Evolutionary conservation across 768 basidiomycete genomes (phyloP).

Genomic region (Xanthoconium stramineum): DNA sequence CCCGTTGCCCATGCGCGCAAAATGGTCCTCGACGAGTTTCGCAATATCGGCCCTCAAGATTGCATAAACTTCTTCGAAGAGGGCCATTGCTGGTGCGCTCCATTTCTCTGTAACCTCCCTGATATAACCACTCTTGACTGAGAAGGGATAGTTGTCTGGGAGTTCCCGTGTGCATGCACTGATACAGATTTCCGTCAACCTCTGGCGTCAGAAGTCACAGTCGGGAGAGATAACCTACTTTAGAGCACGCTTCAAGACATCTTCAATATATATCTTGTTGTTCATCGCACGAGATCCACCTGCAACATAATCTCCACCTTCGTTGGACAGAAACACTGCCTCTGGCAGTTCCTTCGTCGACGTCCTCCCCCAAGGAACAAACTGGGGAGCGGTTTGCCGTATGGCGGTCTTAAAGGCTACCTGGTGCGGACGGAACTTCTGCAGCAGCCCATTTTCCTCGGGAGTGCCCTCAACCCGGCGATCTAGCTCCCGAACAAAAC

Average conservation of each 20-base stretch:
- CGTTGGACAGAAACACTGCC: conserved; percentile 35
- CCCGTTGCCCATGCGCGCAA: conserved; percentile 51
- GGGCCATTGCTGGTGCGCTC: conserved; percentile 41
- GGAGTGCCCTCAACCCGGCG: conserved; percentile 52
- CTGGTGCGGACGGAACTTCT: conserved; percentile 50
- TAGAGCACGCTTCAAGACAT: conserved; percentile 46
- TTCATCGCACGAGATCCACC: background rate
- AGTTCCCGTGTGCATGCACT: conserved; percentile 73
- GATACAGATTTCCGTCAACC: background rate
- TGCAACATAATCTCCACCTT: conserved; percentile 32
- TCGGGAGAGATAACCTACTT: conserved; percentile 36
- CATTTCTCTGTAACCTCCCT: conserved; percentile 43
- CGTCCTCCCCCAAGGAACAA: conserved; percentile 45
- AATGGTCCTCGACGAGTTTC: conserved; percentile 46
- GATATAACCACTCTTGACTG: conserved; percentile 55
- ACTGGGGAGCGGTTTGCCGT: conserved; percentile 52
- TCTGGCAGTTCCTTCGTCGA: conserved; percentile 1
- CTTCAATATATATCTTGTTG: conserved; percentile 44
- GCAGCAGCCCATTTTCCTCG: conserved; percentile 49
- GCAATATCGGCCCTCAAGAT: conserved; percentile 40
- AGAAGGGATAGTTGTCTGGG: conserved; percentile 63
- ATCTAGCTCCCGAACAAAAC: conserved; percentile 45
- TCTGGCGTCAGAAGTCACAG: too few relatives aligned
- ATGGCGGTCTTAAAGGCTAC: conserved; percentile 47
- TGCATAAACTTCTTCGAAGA: conserved; percentile 41